Evolutionary conservation across 441 rosid species (phyloP).

Genomic region (Corymbia citriodora): DNA sequence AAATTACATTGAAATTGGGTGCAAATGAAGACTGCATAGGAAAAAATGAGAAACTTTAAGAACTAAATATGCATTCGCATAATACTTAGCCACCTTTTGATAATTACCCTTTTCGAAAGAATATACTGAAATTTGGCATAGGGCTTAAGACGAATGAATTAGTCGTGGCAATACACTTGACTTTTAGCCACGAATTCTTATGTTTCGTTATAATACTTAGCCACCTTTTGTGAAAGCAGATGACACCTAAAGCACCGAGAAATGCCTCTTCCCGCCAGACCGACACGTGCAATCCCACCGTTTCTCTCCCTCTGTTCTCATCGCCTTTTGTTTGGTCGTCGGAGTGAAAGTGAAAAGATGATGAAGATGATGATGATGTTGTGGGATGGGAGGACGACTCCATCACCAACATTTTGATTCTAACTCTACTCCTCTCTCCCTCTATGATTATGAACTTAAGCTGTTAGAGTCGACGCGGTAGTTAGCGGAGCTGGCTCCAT

Average conservation of each 20-base stretch:
- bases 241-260: too few species aligned
- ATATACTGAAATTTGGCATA: not conserved
- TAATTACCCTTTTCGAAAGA: not conserved
- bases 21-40: not conserved
- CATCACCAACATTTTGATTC: slow-evolving; percentile 47
- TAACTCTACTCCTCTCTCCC: not conserved
- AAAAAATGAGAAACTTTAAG: too few species aligned
- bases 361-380: too few species aligned
- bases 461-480: not conserved
- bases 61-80: not conserved
- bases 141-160: not conserved
- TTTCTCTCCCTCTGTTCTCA: too few species aligned
- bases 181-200: not conserved
- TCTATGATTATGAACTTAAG: not conserved
- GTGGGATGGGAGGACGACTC: slow-evolving; percentile 27
- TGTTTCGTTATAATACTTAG: too few species aligned
- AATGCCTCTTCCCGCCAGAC: too few species aligned
- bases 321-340: too few species aligned
- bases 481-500: not conserved
- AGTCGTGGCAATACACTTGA: not conserved
- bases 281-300: too few species aligned
- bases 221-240: too few species aligned
- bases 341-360: too few species aligned
- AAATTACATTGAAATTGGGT: not conserved
- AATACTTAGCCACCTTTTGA: too few species aligned